Evolutionary conservation across 2,329 filamentous ascomycete genomes (phyloP).

Genomic region (Chaetothyriales sp.): DNA sequence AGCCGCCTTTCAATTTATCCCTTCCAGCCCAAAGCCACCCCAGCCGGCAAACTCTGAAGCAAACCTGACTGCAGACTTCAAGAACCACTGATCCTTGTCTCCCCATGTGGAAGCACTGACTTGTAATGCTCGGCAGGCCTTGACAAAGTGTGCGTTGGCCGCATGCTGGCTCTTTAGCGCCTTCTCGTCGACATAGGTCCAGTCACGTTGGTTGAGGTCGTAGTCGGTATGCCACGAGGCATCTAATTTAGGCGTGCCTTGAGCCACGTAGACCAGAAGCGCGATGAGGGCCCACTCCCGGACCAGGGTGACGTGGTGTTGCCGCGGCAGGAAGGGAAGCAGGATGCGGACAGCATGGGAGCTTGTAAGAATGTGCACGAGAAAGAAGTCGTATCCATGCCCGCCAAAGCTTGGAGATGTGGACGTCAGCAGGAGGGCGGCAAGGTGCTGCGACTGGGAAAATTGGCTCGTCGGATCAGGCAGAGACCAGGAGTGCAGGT

Average conservation of each 20-base stretch:
- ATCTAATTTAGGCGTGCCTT: conserved; percentile 58
- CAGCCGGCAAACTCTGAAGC: conserved; percentile 30
- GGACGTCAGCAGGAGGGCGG: conserved; percentile 32
- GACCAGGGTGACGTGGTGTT: conserved; percentile 60
- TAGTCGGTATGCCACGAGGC: conserved; percentile 33
- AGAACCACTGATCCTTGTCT: conserved; percentile 31
- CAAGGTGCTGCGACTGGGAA: conserved; percentile 49
- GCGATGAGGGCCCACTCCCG: conserved; percentile 83
- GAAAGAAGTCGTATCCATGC: conserved; percentile 65
- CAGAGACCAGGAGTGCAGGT: conserved; percentile 82
- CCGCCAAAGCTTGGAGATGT: conserved; percentile 18
- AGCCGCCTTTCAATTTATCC: background rate
- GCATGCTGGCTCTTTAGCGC: conserved; percentile 55
- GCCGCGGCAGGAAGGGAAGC: conserved; percentile 59
- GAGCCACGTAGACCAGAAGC: conserved; percentile 61
- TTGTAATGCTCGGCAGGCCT: conserved; percentile 63
- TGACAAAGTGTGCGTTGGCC: conserved; percentile 72
- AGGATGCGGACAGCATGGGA: conserved; percentile 81
- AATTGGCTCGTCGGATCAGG: conserved; percentile 61
- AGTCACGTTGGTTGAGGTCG: conserved; percentile 52
- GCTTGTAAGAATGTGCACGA: conserved; percentile 68
- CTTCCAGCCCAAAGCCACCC: conserved; percentile 14
- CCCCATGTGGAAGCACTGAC: conserved; percentile 41
- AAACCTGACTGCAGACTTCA: conserved; percentile 39
- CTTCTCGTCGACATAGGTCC: conserved; percentile 62